Base-by-base conservation (phyloP, 2,329 filamentous ascomycete species). In the Leptoxyphium fumago region DNA sequence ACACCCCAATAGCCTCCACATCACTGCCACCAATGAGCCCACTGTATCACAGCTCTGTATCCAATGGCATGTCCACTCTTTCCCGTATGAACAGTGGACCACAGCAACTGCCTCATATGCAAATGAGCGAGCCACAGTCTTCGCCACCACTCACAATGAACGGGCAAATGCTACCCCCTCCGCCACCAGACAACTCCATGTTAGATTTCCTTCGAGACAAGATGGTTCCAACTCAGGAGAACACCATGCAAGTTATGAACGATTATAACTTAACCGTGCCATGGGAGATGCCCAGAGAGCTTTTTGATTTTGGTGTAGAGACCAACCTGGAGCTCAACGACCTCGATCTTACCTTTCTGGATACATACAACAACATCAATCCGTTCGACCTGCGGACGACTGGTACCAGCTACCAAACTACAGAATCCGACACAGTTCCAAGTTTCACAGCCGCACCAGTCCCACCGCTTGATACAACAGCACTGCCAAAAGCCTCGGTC, bases 321-420 rank as follows among this genome's bases (percentile, higher is more conserved):
- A 62, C 65, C 34, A 65, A 68, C 43, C 58, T 69, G 43, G 64
- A 66, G 38, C 55, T 70, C 14, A 67, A 65, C 42, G 65, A 67
- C 43, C 50, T 68, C 28, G 67, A 70, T 48, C 55, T 69, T 34
- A 62, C 59, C 38, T 61, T 69, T 38, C 56, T 69, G 5, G 65
- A 69, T 42, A 62, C 64, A 9, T 68, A 68, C 52, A 69, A 66
- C 48, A 61, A 64, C 10, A 59, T 64, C 7, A 60, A 65, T 38
- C 65, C 65, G 0, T 68, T 69, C 48, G 60, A 64, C 43, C 45
- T 61, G 10, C 50, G 57, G 1, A 60, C 56, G 7, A 55, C 56
- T 2, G 57, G 55, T 39, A 58, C 58, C 40, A 56, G 57, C 40
- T 59, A 59, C 41, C 50, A 57, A 1, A 54, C 58, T 2, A 48